Conservation (phyloP, 495 filamentous ascomycete species). For the Aspergillus carlsbadensis region DNA sequence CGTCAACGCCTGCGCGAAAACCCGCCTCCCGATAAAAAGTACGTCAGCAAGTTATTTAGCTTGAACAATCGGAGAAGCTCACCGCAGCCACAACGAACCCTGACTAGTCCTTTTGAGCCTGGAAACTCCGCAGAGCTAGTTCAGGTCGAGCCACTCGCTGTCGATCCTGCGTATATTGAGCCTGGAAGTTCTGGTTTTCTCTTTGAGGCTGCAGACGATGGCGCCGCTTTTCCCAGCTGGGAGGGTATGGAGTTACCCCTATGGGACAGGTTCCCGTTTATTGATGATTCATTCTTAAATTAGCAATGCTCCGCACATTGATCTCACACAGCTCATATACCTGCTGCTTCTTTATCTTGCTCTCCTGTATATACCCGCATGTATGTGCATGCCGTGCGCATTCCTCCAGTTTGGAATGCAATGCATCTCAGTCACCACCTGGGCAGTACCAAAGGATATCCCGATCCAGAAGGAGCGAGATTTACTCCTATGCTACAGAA, state of each 20-base stretch:
- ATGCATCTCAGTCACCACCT: no score
- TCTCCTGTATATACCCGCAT: no score
- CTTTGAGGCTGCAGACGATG: neutral
- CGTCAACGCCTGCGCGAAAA: conserved; percentile 31
- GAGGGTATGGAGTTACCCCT: conserved; percentile 13
- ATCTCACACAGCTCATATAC: no score
- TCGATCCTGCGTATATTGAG: neutral
- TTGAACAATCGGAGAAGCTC: conserved; percentile 17
- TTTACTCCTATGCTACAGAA: no score
- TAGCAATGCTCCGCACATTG: neutral
- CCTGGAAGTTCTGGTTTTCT: neutral
- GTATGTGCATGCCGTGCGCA: no score
- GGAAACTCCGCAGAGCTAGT: neutral
- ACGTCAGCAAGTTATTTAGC: conserved; percentile 41
- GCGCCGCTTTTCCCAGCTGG: neutral
- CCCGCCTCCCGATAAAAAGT: conserved; percentile 30
- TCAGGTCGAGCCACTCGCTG: neutral
- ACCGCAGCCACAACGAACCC: neutral
- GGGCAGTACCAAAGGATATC: no score
- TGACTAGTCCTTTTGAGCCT: neutral
- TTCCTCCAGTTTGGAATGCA: no score
- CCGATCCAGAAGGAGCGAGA: no score
- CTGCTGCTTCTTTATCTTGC: no score
- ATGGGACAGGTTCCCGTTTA: conserved; percentile 15
- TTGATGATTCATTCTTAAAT: conserved; percentile 7